Evolutionary conservation across 106 monocot genomes (phyloP).

Genomic region (Chionographis japonica): DNA sequence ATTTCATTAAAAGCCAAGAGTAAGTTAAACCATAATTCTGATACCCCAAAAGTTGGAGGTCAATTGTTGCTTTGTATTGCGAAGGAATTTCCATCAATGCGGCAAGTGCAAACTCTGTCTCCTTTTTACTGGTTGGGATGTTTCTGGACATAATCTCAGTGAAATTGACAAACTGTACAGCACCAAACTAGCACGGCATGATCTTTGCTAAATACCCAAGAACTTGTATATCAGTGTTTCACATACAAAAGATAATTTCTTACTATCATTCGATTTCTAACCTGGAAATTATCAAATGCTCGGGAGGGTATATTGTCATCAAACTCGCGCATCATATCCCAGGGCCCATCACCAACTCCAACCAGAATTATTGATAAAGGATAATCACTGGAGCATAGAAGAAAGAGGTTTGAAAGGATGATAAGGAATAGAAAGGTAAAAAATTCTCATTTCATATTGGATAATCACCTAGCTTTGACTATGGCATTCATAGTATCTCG

Average conservation of each 20-base stretch:
- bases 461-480: constrained; percentile 63
- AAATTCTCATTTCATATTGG: background rate
- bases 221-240: background rate
- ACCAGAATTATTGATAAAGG: constrained; percentile 79
- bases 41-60: constrained; percentile 77
- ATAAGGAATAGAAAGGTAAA: background rate
- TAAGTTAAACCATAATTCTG: background rate
- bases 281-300: constrained; percentile 82
- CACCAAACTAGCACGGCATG: background rate
- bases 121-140: constrained; percentile 43
- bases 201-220: background rate
- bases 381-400: constrained; percentile 36
- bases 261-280: constrained; percentile 5
- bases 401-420: background rate
- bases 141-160: constrained; percentile 63
- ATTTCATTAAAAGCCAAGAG: background rate
- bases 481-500: constrained; percentile 68
- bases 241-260: background rate
- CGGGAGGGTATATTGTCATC: constrained; percentile 79
- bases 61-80: constrained; percentile 77
- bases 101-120: constrained; percentile 68
- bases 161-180: constrained; percentile 82
- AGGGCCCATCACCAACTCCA: constrained; percentile 83
- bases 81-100: constrained; percentile 83
- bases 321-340: constrained; percentile 86